These are phyloP conservation scores for Umbelopsis sp. DNA, from an alignment of 192 early-diverging fungal species.

Conservation along the genomic window DNA sequence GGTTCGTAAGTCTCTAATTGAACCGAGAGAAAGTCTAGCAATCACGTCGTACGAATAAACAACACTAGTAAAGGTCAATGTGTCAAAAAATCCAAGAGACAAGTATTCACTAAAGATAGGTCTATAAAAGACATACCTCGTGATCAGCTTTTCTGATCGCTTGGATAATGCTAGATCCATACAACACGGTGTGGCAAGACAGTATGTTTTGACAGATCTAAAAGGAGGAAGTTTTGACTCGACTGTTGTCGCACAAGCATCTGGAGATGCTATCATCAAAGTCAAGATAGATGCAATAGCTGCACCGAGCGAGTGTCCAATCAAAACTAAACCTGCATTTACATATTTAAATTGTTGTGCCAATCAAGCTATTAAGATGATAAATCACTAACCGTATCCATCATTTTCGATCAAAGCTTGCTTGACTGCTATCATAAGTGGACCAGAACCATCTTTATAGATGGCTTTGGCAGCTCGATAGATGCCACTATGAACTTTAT, in stretches of 20 bases:
- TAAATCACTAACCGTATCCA: slow-evolving; percentile 30
- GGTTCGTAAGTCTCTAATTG: slow-evolving; percentile 13
- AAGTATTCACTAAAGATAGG: neutral
- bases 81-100: slow-evolving; percentile 35
- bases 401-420: slow-evolving; percentile 44
- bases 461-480: slow-evolving; percentile 43
- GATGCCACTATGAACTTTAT: slow-evolving; percentile 53
- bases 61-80: slow-evolving; percentile 41
- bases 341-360: neutral
- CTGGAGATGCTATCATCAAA: slow-evolving; percentile 46
- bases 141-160: slow-evolving; percentile 38
- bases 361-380: neutral
- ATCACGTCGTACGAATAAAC: slow-evolving; percentile 27
- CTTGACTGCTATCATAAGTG: slow-evolving; percentile 47
- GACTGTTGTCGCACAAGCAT: slow-evolving; percentile 43
- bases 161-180: slow-evolving; percentile 48
- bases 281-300: slow-evolving; percentile 52
- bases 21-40: slow-evolving; percentile 2
- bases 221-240: slow-evolving; percentile 43
- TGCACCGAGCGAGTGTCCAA: slow-evolving; percentile 56
- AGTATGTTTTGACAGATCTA: slow-evolving; percentile 47
- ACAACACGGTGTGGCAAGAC: slow-evolving; percentile 47
- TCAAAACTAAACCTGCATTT: slow-evolving; percentile 31
- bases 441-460: slow-evolving; percentile 42
- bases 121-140: slow-evolving; percentile 40